Base-by-base conservation (phyloP, 225 moss, liverwort and hornwort species). In the Anthoceros angustus region DNA sequence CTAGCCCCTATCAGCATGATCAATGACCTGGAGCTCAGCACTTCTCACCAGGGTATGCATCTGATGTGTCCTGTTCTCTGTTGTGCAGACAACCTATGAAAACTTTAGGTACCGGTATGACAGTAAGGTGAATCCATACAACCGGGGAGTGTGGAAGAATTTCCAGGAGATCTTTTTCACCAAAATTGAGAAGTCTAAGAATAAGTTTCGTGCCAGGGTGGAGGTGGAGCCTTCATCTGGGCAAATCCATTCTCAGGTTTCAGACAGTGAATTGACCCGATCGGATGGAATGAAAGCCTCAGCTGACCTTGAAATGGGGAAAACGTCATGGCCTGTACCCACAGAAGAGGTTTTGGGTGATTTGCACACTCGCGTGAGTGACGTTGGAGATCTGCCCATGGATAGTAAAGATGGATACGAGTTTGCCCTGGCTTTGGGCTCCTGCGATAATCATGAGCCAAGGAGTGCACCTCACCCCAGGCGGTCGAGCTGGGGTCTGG, bases 91-190 rank as follows among this genome's bases (percentile, higher is more conserved):
- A 32, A 95, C 95, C 0, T 95, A 95, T 41, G 91, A 95, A 76
- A 95, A 95, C 64, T 95, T 95, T 68, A 83, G 95, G 32, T 95
- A 95, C 42, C 82, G 91, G 12, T 95, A 95, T 66, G 91, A 95
- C 72, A 95, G 88, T 65, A 95, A 95, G 76, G 85, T 84, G 77
- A 95, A 95, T 55, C 91, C 91, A 7, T 91, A 95, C 66, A 87
- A 95, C 70, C 86, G 72, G 25, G 86, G 95, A n/a, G 72, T 88
- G 40, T 42, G 73, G 49, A 80, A 72, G 25, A 95, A 95, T 69
- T 95, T 95, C 65, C 75, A 71, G 10, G 95, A 95, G 74, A 95
- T 91, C 2, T 95, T 95, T 45, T 95, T 88, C 81, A 81, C 82
- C 0, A 26, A 63, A 73, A 75, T 95, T 61, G 78, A 82, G 12